phyloP scores from a whole-genome alignment of 805 yeast species.

The Monosporozyma aerobia region DNA sequence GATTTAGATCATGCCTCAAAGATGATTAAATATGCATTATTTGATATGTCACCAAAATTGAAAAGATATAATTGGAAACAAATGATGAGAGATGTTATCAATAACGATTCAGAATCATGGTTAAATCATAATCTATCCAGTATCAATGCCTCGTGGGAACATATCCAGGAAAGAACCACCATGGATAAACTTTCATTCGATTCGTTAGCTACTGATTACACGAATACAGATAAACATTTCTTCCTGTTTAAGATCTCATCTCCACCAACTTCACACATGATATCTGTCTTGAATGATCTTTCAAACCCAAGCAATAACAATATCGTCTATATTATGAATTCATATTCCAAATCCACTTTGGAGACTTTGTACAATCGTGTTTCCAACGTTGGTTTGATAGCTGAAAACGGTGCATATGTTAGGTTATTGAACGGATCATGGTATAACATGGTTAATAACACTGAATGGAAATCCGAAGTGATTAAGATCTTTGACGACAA shows the following conservation, averaged over 20 bases:
- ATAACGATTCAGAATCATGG: slow-evolving; percentile 73
- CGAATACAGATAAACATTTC: slow-evolving; percentile 30
- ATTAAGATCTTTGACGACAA: slow-evolving; percentile 28
- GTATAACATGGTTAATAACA: slow-evolving; percentile 51
- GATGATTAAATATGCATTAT: slow-evolving; percentile 48
- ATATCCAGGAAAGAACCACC: slow-evolving; percentile 34
- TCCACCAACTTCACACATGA: slow-evolving; percentile 53
- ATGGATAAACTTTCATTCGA: slow-evolving; percentile 26
- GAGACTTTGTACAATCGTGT: slow-evolving; percentile 59
- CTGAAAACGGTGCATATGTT: slow-evolving; percentile 83
- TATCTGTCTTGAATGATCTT: slow-evolving; percentile 50
- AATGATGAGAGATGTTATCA: slow-evolving; percentile 46
- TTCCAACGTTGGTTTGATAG: slow-evolving; percentile 69
- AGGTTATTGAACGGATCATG: slow-evolving; percentile 45
- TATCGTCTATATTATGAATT: slow-evolving; percentile 62
- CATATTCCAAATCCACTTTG: slow-evolving; percentile 52
- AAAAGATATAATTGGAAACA: slow-evolving; percentile 51
- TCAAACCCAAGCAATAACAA: slow-evolving; percentile 39
- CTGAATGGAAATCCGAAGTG: slow-evolving; percentile 32
- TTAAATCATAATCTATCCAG: slow-evolving; percentile 44
- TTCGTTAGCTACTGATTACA: slow-evolving; percentile 24
- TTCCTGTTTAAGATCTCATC: slow-evolving; percentile 40
- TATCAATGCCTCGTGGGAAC: slow-evolving; percentile 45
- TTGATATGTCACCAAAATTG: slow-evolving; percentile 48
- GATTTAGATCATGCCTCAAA: slow-evolving; percentile 57